Conservation (phyloP, 768 basidiomycete genomes). For the Piloderma croceum region DNA sequence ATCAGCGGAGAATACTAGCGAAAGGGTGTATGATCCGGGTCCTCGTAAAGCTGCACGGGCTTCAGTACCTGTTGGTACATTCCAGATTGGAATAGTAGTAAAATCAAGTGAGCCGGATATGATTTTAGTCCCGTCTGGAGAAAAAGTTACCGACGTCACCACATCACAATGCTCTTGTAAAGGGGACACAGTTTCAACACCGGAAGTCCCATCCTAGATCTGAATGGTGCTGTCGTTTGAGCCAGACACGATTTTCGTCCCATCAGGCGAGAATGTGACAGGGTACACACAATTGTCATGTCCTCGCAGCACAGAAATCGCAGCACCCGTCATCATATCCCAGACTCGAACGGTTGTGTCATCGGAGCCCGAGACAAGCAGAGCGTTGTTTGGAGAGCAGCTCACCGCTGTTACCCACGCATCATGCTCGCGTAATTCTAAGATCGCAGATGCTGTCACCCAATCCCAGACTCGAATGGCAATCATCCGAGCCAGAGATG, state of each 20-base stretch:
- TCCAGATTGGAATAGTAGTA: slow-evolving; percentile 7
- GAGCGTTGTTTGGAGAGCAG: slow-evolving; percentile 2
- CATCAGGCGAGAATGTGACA: slow-evolving; percentile 34
- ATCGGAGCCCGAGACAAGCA: slow-evolving; percentile 24
- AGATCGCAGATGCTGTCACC: neutral
- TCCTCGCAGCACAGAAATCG: neutral
- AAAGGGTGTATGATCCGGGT: too few relatives aligned
- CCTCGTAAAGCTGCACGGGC: too few relatives aligned
- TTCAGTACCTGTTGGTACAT: too few relatives aligned
- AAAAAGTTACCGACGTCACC: slow-evolving; percentile 5
- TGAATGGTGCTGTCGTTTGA: slow-evolving; percentile 24
- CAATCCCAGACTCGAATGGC: slow-evolving; percentile 11
- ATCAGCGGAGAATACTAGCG: too few relatives aligned
- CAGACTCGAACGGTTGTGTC: slow-evolving; percentile 20
- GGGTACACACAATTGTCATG: neutral
- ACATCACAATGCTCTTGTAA: slow-evolving; percentile 1
- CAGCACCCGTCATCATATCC: slow-evolving; percentile 1
- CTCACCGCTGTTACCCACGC: neutral
- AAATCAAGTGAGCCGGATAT: slow-evolving; percentile 4
- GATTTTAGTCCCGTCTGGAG: slow-evolving; percentile 4
- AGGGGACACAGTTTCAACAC: slow-evolving; percentile 15
- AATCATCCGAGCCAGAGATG: slow-evolving; percentile 30
- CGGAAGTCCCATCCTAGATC: slow-evolving; percentile 16
- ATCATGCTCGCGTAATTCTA: neutral
- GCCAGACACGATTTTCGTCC: slow-evolving; percentile 37